A percentile compares a stretch with the other conserved stretches of the same genome.
phyloP scores from a whole-genome alignment of 1,284 basidiomycete species.

The Ceratobasidium sp. region DNA sequence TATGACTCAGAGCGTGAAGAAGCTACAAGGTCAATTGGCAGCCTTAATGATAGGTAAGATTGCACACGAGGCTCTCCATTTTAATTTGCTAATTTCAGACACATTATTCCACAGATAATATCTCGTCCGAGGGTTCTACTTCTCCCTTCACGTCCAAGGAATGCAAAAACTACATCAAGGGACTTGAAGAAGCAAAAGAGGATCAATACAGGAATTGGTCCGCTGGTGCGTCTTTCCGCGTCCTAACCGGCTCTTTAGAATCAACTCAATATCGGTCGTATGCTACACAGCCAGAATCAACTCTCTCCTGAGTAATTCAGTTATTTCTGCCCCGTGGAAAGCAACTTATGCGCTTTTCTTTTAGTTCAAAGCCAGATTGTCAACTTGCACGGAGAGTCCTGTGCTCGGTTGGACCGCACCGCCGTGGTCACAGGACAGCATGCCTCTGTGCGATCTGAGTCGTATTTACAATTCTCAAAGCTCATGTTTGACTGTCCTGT shows the following conservation, averaged over 20 bases:
- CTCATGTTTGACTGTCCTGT: conserved; percentile 5
- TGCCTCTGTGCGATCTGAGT: not conserved
- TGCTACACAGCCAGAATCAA: conserved; percentile 15
- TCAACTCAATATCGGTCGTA: not conserved
- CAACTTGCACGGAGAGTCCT: conserved; percentile 20
- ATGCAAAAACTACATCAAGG: conserved; percentile 24
- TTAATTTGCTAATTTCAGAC: not conserved
- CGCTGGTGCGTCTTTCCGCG: conserved; percentile 5
- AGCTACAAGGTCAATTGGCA: conserved; percentile 27
- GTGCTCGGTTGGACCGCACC: conserved; percentile 28
- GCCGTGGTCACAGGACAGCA: conserved; percentile 7
- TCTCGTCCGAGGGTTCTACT: conserved; percentile 29
- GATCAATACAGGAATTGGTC: conserved; percentile 17
- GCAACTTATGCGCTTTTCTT: not conserved
- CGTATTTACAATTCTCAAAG: not conserved
- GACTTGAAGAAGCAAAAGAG: conserved; percentile 7
- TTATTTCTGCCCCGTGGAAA: not conserved
- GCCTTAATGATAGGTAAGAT: conserved; percentile 38
- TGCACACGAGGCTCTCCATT: not conserved
- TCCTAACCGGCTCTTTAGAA: not conserved
- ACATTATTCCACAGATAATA: conserved; percentile 13
- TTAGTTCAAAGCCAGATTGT: conserved; percentile 35
- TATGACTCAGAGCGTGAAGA: conserved; percentile 4
- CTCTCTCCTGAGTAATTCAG: conserved; percentile 10
- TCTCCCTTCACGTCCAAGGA: conserved; percentile 29